Evolutionary conservation across 805 yeast species (phyloP).

Genomic region (Ascoidea tarda): DNA sequence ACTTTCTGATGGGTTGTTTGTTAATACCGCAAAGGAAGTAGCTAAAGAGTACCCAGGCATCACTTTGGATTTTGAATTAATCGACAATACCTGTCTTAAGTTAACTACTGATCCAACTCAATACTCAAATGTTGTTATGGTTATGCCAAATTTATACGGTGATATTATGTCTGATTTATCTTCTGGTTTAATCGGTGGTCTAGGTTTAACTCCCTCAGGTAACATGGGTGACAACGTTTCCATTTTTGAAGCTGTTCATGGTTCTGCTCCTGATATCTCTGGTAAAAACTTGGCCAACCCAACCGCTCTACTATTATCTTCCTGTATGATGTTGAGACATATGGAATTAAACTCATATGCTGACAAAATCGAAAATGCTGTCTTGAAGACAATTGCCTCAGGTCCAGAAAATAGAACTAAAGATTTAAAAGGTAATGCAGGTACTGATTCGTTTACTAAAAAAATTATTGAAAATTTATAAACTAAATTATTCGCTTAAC

Average conservation of each 20-base stretch:
- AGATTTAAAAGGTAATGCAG: slow-evolving; percentile 86
- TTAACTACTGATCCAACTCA: slow-evolving; percentile 81
- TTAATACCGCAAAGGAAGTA: slow-evolving; percentile 78
- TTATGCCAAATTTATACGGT: slow-evolving; percentile 99
- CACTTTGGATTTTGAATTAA: slow-evolving; percentile 68
- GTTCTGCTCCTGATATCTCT: slow-evolving; percentile 99
- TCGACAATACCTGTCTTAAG: slow-evolving; percentile 90
- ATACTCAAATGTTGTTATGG: slow-evolving; percentile 84
- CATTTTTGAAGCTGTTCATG: slow-evolving; percentile 98
- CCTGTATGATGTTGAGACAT: slow-evolving; percentile 99
- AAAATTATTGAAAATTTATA: slow-evolving; percentile 73
- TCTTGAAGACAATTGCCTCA: slow-evolving; percentile 65
- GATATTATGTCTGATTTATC: slow-evolving; percentile 97
- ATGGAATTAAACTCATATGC: slow-evolving; percentile 82
- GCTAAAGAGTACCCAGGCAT: slow-evolving; percentile 78
- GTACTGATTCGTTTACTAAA: slow-evolving; percentile 82
- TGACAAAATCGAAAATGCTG: slow-evolving; percentile 78
- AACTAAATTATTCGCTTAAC: slow-evolving; percentile 5
- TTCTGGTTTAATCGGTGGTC: slow-evolving; percentile 96
- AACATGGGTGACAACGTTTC: slow-evolving; percentile 98
- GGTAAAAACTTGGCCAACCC: slow-evolving; percentile 99
- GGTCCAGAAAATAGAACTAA: slow-evolving; percentile 94
- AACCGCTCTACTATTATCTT: slow-evolving; percentile 89
- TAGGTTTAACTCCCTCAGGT: slow-evolving; percentile 98
- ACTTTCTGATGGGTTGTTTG: slow-evolving; percentile 94